These are phyloP conservation scores for Coelastrella sp. DNA, from an alignment of 139 green algal species.

Conservation along the genomic window DNA sequence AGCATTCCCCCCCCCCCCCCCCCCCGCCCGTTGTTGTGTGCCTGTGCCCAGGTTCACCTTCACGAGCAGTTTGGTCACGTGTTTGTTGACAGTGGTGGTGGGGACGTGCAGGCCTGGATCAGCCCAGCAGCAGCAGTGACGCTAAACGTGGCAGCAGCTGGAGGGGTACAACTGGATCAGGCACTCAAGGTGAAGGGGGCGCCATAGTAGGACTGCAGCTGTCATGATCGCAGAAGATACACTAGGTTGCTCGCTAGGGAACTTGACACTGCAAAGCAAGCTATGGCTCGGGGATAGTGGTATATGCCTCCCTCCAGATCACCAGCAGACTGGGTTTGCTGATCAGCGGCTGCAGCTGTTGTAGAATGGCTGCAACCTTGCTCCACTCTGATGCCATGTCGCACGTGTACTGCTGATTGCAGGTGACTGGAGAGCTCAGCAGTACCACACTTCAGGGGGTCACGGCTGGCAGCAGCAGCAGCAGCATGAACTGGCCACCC, in stretches of 20 bases:
- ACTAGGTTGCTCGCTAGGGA: too few species aligned
- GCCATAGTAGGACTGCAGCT: neutral
- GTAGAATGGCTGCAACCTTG: neutral
- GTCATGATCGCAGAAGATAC: too few species aligned
- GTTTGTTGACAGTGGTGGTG: slow-evolving; percentile 33
- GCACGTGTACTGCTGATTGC: neutral
- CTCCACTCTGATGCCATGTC: neutral
- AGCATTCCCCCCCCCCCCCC: too few species aligned
- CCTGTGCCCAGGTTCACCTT: slow-evolving; percentile 17
- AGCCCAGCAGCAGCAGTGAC: slow-evolving; percentile 11
- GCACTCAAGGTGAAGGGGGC: neutral
- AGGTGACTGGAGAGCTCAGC: slow-evolving; percentile 33
- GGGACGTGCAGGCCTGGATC: slow-evolving; percentile 13
- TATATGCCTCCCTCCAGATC: too few species aligned
- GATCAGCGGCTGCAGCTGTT: neutral
- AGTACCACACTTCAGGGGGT: neutral
- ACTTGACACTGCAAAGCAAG: too few species aligned
- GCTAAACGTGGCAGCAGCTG: slow-evolving; percentile 23
- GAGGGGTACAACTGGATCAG: slow-evolving; percentile 8
- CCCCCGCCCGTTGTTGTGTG: neutral
- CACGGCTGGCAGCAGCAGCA: neutral
- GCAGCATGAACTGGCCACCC: neutral
- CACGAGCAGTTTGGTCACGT: slow-evolving; percentile 42
- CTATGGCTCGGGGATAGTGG: too few species aligned
- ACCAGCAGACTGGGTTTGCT: too few species aligned